phyloP scores from a whole-genome alignment of 108 stramenopile species.

The Skeletonema marinoi region DNA sequence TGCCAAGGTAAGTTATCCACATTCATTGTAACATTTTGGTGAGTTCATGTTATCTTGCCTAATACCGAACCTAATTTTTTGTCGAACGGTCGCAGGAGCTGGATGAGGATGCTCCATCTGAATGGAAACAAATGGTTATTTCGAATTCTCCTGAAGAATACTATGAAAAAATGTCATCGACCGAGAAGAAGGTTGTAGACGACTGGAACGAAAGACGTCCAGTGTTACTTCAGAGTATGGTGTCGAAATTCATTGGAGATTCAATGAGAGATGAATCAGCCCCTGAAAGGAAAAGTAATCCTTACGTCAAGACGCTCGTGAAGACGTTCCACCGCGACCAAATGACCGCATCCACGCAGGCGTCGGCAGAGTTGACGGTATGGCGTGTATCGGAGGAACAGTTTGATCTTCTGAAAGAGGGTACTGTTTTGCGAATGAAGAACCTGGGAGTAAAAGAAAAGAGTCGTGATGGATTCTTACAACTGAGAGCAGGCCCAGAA shows the following conservation, averaged over 20 bases:
- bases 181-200: constrained; percentile 54
- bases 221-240: constrained; percentile 47
- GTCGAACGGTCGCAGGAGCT: constrained; percentile 51
- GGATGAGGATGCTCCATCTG: constrained; percentile 66
- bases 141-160: constrained; percentile 58
- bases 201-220: constrained; percentile 64
- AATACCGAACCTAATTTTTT: not conserved
- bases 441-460: constrained; percentile 60
- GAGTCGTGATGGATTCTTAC: constrained; percentile 49
- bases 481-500: constrained; percentile 58
- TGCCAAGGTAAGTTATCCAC: constrained; percentile 44
- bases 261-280: constrained; percentile 55
- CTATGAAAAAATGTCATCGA: constrained; percentile 37
- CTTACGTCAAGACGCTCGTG: constrained; percentile 64
- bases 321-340: constrained; percentile 10
- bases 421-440: constrained; percentile 54
- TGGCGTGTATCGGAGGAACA: constrained; percentile 80
- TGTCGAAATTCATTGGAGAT: constrained; percentile 60
- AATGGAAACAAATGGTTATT: constrained; percentile 61
- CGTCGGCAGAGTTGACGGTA: constrained; percentile 58
- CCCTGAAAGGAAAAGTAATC: constrained; percentile 51
- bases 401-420: constrained; percentile 61
- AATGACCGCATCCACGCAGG: constrained; percentile 1
- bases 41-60: constrained; percentile 6
- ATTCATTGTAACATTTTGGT: not conserved